Evolutionary conservation across 371 early-diverging fungal genomes (phyloP).

Genomic region (Saksenaea vasiformis): DNA sequence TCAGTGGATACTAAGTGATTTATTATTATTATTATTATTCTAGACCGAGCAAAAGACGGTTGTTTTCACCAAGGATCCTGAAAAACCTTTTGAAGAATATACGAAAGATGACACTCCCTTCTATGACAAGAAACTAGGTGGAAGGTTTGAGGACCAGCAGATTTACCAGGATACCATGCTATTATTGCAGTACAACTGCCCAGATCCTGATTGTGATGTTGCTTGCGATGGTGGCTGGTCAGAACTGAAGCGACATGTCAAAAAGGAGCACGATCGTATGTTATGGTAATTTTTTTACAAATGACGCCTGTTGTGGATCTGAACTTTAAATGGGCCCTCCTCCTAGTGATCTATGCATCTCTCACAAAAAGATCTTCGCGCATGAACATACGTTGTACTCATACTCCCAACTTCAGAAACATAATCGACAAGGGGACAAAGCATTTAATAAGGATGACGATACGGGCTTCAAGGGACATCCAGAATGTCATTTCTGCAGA

Average conservation of each 20-base stretch:
- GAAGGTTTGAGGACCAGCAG: conserved; percentile 75
- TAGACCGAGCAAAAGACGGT: conserved; percentile 73
- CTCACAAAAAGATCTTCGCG: conserved; percentile 88
- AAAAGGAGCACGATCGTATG: conserved; percentile 67
- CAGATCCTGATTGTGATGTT: conserved; percentile 73
- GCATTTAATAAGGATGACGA: conserved; percentile 54
- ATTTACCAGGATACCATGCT: conserved; percentile 74
- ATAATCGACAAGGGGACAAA: conserved; percentile 69
- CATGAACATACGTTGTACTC: conserved; percentile 88
- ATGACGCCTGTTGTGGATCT: not conserved
- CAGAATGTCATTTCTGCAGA: conserved; percentile 88
- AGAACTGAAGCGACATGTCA: conserved; percentile 82
- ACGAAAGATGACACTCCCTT: conserved; percentile 39
- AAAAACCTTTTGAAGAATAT: conserved; percentile 59
- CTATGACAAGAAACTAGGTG: conserved; percentile 66
- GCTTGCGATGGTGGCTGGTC: conserved; percentile 77
- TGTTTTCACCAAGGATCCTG: conserved; percentile 69
- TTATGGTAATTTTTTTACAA: conserved; percentile 66
- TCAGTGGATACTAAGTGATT: not conserved
- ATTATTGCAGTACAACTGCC: conserved; percentile 84
- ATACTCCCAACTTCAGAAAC: conserved; percentile 64
- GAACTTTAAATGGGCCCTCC: not conserved
- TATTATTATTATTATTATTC: no score
- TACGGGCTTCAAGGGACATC: conserved; percentile 92
- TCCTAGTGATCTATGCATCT: conserved; percentile 82